Evolutionary conservation across 768 basidiomycete genomes (phyloP), one percentile per base, ranked within the genome.

Genomic region (Udeniomyces megalosporus): DNA sequence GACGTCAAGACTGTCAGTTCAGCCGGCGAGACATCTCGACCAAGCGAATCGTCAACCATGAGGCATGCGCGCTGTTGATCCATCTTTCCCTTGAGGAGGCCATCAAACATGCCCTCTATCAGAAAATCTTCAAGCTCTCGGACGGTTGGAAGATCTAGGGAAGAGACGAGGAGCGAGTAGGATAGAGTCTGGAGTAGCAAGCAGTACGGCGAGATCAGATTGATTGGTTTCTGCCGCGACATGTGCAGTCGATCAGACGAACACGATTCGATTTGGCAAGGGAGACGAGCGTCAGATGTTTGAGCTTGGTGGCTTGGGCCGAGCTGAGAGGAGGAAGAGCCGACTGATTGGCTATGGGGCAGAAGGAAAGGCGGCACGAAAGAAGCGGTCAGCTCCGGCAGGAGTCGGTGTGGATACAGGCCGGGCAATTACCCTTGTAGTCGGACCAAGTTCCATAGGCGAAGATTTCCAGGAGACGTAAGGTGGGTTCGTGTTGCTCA

Each of bases 81-180:
- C 53, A 99, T 83, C 70, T 88, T 90, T 11, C 90, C 93, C 54
- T 82, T 82, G 42, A 99, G 78, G 44, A 95, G 77, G 71, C 88
- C 86, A 45, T 87, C 82, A 74, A 96, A 97, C 73, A 96, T 91
- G 12, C 86, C 86, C 69, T 96, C 91, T 72, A 99, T 97, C 71
- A 97, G 87, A 66, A 96, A 82, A 74, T 96, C 92, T 73, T 99
- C 93, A 2, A 99, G 82, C 61, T 86, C 86, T 58, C 92, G 84
- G 62, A 92, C 82, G 5, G 81, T 83, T 3, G 82, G 78, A 73
- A 93, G 79, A 53, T 88, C 80, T 22, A 99, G 80, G 3, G 79
- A 76, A 55, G 80, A 71, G 7, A 88, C 80, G 1, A 97, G 80
- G 38, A 79, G 75, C 11, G 81, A 72, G 73, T 97, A 97, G 0